These are phyloP conservation scores for Aegle marmelos DNA, from an alignment of 345 rosid genomes.

Conservation along the genomic window DNA sequence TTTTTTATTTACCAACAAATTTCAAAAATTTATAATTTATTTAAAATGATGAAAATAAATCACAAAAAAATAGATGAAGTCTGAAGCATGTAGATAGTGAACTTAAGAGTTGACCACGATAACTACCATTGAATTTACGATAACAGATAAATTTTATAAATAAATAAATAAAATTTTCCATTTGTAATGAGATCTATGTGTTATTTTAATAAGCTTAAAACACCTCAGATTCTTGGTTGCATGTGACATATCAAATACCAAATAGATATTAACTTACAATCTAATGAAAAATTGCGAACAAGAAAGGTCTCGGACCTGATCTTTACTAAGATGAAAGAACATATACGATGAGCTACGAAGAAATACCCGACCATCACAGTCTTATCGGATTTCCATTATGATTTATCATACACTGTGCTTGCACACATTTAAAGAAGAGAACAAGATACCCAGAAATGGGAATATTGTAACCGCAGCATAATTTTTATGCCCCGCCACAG, in stretches of 20 bases:
- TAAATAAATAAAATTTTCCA: too few species aligned
- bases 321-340: slow-evolving; percentile 4
- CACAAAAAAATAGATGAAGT: too few species aligned
- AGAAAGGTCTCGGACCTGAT: neutral
- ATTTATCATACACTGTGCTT: neutral
- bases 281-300: neutral
- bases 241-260: neutral
- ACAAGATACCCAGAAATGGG: neutral
- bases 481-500: neutral
- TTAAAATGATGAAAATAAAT: too few species aligned
- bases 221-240: neutral
- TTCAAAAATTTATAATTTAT: too few species aligned
- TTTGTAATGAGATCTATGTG: too few species aligned
- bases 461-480: too few species aligned
- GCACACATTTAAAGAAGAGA: neutral
- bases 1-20: too few species aligned
- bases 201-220: too few species aligned
- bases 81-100: too few species aligned
- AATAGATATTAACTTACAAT: neutral
- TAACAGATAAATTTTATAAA: too few species aligned
- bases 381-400: neutral
- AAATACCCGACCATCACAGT: neutral
- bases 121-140: too few species aligned
- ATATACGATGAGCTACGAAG: neutral
- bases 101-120: too few species aligned